Percentiles rank a stretch among this genome's conserved stretches.
These are phyloP conservation scores for Cystoderma amianthinum DNA, from an alignment of 768 basidiomycete genomes.

Conservation along the genomic window DNA sequence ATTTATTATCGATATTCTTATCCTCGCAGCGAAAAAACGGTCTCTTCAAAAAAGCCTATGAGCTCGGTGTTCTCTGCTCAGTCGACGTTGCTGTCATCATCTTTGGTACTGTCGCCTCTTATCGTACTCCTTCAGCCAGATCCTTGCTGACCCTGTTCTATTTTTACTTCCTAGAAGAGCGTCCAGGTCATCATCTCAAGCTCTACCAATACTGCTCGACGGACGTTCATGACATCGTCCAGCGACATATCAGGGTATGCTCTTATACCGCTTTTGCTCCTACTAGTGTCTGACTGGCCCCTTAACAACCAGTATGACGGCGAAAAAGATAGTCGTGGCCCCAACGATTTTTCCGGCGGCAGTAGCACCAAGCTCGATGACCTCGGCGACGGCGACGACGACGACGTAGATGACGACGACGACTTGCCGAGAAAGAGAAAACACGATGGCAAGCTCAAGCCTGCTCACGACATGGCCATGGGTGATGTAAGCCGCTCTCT, in stretches of 20 bases:
- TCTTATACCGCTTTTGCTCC: background rate
- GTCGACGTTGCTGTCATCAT: conserved; percentile 88
- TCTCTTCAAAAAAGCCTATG: conserved; percentile 88
- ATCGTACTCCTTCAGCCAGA: no score
- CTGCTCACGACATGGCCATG: conserved; percentile 11
- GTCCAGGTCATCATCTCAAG: conserved; percentile 73
- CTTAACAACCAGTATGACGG: conserved; percentile 33
- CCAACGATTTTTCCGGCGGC: conserved; percentile 36
- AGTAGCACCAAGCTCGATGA: conserved; percentile 22
- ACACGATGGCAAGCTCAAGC: conserved; percentile 24
- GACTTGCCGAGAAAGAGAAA: conserved; percentile 22
- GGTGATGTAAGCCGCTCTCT: conserved; percentile 6
- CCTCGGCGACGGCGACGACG: conserved; percentile 32
- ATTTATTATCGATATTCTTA: conserved; percentile 26
- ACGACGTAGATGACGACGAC: conserved; percentile 33
- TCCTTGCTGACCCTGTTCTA: conserved; percentile 21
- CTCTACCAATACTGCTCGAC: conserved; percentile 76
- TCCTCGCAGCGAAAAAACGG: conserved; percentile 73
- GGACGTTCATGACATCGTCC: conserved; percentile 64
- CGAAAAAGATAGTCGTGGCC: conserved; percentile 39
- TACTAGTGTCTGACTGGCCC: conserved; percentile 7
- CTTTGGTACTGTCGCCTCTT: conserved; percentile 37
- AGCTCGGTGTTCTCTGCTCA: conserved; percentile 85
- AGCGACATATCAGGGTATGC: conserved; percentile 50
- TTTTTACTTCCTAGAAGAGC: conserved; percentile 56